A percentile compares a stretch with the other conserved stretches of the same genome.
Conservation (phyloP, 495 filamentous ascomycete genomes). For the Apodospora peruviana region DNA sequence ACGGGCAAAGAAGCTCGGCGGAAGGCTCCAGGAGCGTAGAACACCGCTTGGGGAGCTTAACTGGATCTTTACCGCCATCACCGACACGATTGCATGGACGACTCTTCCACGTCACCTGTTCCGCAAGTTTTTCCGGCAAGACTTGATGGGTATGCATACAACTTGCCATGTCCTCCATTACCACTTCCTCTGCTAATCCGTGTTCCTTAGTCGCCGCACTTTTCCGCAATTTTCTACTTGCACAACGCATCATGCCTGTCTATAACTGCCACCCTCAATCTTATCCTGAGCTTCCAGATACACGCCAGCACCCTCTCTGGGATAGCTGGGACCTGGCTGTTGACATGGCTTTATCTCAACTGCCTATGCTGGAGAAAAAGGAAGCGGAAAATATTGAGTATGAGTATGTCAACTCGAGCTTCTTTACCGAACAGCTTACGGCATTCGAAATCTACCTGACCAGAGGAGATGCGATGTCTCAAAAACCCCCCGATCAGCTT, state of each 20-base stretch:
- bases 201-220: slow-evolving; percentile 87
- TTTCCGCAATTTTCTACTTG: slow-evolving; percentile 92
- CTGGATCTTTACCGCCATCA: slow-evolving; percentile 99
- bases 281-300: slow-evolving; percentile 81
- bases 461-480: slow-evolving; percentile 71
- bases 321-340: slow-evolving; percentile 96
- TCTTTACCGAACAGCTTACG: slow-evolving; percentile 95
- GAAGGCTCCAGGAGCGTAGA: slow-evolving; percentile 83
- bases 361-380: slow-evolving; percentile 71
- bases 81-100: slow-evolving; percentile 98
- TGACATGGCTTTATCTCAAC: slow-evolving; percentile 88
- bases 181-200: too few species aligned
- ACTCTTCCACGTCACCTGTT: slow-evolving; percentile 82
- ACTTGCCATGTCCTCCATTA: too few species aligned
- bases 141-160: slow-evolving; percentile 64
- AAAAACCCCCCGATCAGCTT: slow-evolving; percentile 86
- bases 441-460: slow-evolving; percentile 96
- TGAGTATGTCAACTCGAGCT: slow-evolving; percentile 89
- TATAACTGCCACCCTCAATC: slow-evolving; percentile 93
- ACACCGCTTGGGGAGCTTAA: slow-evolving; percentile 95
- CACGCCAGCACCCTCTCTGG: slow-evolving; percentile 90
- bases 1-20: slow-evolving; percentile 74
- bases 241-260: slow-evolving; percentile 89
- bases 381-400: slow-evolving; percentile 70
- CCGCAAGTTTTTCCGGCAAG: slow-evolving; percentile 93